These are phyloP conservation scores for Sporothrix variecibatus DNA, from an alignment of 2,329 filamentous ascomycete genomes.

Conservation along the genomic window DNA sequence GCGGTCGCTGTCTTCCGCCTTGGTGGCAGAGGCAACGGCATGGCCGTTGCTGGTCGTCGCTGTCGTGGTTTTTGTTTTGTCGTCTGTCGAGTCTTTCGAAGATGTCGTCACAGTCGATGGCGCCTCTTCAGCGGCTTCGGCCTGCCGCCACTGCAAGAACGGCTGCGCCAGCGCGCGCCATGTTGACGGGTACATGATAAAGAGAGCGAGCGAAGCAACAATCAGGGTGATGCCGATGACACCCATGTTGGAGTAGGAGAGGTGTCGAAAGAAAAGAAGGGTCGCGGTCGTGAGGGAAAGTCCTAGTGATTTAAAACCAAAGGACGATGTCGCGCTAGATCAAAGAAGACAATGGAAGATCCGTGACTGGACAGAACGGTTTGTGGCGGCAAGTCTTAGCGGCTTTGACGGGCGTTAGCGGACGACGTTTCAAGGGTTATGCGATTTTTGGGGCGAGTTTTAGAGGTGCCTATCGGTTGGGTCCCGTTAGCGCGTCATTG, in stretches of 20 bases:
- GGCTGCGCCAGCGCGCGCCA: slow-evolving; percentile 43
- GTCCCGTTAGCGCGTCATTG: background rate
- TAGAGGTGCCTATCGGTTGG: background rate
- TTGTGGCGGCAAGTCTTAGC: background rate
- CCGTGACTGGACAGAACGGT: background rate
- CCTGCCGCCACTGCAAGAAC: slow-evolving; percentile 17
- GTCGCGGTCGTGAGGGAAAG: background rate
- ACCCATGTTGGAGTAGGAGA: slow-evolving; percentile 46
- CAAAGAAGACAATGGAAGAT: background rate
- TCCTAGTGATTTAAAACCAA: background rate
- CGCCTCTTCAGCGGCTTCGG: slow-evolving; percentile 7
- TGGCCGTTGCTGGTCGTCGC: background rate
- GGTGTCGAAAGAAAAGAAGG: background rate
- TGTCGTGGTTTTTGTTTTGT: background rate
- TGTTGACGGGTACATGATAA: slow-evolving; percentile 56
- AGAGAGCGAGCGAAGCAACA: slow-evolving; percentile 60
- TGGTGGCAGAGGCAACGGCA: background rate
- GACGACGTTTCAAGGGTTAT: background rate
- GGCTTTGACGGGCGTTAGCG: background rate
- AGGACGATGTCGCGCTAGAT: background rate
- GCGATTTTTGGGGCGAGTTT: background rate
- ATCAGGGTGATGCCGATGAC: slow-evolving; percentile 63
- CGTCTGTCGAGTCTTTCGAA: background rate
- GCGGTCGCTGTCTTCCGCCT: slow-evolving; percentile 10
- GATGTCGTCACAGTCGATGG: background rate